Evolutionary conservation across 2,329 filamentous ascomycete genomes (phyloP), one percentile per base, ranked within the genome.

Genomic region (Zasmidium citrigriseum): DNA sequence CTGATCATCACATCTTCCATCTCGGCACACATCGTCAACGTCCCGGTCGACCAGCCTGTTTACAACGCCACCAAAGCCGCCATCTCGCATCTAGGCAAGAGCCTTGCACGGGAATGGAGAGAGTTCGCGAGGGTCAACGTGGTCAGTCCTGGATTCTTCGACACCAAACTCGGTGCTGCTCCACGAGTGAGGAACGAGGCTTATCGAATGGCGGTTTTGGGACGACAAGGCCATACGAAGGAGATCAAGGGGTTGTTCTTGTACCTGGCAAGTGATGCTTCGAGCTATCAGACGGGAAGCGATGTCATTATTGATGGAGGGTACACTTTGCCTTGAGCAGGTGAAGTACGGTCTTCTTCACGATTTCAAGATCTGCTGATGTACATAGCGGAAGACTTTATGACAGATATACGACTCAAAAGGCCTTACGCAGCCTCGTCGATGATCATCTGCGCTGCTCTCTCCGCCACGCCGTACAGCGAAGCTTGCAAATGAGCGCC

Each of bases 61-160:
- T 86, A 85, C 70, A 86, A 86, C 61, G 77, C 77, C 7, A 80
- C 78, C 25, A 85, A 86, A 67, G 82, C 83, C 0, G 82, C 77
- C 23, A 77, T 84, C 16, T 82, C 78, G 1, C 83, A 86, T 55
- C 77, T 86, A 38, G 81, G 81, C 50, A 84, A 83, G 68, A 80
- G 76, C 1, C 72, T 86, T 23, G 82, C 83, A 0, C 73, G 80
- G 4, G 83, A 86, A 62, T 85, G 83, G 83, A 72, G 80, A 12
- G 80, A 83, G 2, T 69, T 85, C 62, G 83, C 82, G 2, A 76
- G 83, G 2, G 83, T 84, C 24, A 86, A 85, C 64, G 76, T 81
- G 46, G 79, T 85, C 11, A 80, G 77, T 0, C 80, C 80, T 0
- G 81, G 81, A 10, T 85, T 82, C 69, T 82, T 85, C 63, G 77